A percentile compares a stretch with the other conserved stretches of the same genome.
Evolutionary conservation across 2,329 filamentous ascomycete species (phyloP).

Genomic region (Cyphellophora europaea): DNA sequence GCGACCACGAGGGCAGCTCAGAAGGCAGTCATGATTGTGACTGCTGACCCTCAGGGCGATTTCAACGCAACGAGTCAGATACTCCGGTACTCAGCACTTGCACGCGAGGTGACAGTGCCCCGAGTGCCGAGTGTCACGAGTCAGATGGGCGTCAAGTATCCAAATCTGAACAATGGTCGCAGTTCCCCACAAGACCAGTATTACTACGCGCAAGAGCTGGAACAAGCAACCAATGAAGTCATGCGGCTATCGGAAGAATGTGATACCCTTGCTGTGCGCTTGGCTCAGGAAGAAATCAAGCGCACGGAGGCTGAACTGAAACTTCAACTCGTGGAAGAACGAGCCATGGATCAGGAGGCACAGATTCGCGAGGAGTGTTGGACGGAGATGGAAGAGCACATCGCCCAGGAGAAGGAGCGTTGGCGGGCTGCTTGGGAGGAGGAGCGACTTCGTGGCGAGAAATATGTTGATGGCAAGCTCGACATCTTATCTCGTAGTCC

Average conservation of each 20-base stretch:
- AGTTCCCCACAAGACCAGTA: constrained; percentile 38
- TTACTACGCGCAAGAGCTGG: constrained; percentile 58
- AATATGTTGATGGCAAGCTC: constrained; percentile 80
- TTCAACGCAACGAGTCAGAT: constrained; percentile 97
- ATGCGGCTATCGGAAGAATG: constrained; percentile 68
- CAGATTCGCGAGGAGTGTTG: constrained; percentile 86
- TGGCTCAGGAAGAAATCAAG: constrained; percentile 61
- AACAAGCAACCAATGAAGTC: constrained; percentile 72
- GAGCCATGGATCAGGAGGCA: constrained; percentile 54
- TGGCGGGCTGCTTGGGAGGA: constrained; percentile 72
- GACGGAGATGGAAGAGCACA: constrained; percentile 69
- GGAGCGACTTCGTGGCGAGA: constrained; percentile 57
- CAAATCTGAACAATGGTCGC: constrained; percentile 24
- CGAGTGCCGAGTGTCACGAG: constrained; percentile 74
- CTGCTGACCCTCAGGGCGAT: constrained; percentile 83
- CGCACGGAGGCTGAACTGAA: constrained; percentile 65
- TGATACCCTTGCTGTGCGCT: constrained; percentile 60
- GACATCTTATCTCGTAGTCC: constrained; percentile 42
- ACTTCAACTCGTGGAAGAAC: constrained; percentile 62
- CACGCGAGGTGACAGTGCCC: constrained; percentile 84
- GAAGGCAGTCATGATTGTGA: constrained; percentile 91
- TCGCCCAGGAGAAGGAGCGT: constrained; percentile 65
- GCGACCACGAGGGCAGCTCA: constrained; percentile 55
- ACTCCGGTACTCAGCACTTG: constrained; percentile 83
- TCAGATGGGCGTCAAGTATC: constrained; percentile 42